Percentiles rank a stretch among this genome's conserved stretches.
Evolutionary conservation across 306 rosid species (phyloP).

Genomic region (Lathyrus sativus): DNA sequence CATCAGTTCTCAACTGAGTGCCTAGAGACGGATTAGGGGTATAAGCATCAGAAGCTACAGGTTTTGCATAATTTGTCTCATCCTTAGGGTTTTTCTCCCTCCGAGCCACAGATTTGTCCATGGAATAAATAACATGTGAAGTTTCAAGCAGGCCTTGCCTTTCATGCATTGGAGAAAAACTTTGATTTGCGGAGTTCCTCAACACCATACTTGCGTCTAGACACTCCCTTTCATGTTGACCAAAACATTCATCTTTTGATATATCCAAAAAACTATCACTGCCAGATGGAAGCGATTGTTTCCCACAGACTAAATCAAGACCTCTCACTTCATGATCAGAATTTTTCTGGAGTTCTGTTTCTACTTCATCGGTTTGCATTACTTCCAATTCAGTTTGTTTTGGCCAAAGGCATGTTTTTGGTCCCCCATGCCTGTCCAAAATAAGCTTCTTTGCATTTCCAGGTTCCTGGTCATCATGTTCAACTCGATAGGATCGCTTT

Average conservation of each 20-base stretch:
- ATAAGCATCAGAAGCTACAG: slow-evolving; percentile 38
- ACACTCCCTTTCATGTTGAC: slow-evolving; percentile 32
- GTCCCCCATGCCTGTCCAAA: slow-evolving; percentile 45
- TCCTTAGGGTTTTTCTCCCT: slow-evolving; percentile 26
- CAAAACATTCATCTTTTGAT: slow-evolving; percentile 43
- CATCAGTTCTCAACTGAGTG: slow-evolving; percentile 38
- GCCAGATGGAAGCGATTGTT: slow-evolving; percentile 40
- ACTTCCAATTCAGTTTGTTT: slow-evolving; percentile 41
- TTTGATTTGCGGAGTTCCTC: slow-evolving; percentile 26
- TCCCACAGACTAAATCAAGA: slow-evolving; percentile 42
- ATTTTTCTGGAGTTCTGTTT: slow-evolving; percentile 37
- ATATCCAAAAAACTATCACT: slow-evolving; percentile 34
- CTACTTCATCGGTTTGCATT: slow-evolving; percentile 36
- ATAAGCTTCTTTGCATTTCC: slow-evolving; percentile 41
- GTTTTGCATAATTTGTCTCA: slow-evolving; percentile 26
- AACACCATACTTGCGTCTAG: slow-evolving; percentile 21
- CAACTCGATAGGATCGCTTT: slow-evolving; percentile 60
- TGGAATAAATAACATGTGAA: slow-evolving; percentile 39
- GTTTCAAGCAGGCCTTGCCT: slow-evolving; percentile 32
- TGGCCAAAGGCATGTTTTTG: slow-evolving; percentile 38
- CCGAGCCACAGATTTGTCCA: slow-evolving; percentile 30
- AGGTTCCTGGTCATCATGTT: slow-evolving; percentile 49
- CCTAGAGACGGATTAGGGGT: slow-evolving; percentile 17
- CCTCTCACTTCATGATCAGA: slow-evolving; percentile 37
- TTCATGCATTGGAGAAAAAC: slow-evolving; percentile 38